Evolutionary conservation across 2,329 filamentous ascomycete genomes (phyloP).

Genomic region (Trichothecium roseum): DNA sequence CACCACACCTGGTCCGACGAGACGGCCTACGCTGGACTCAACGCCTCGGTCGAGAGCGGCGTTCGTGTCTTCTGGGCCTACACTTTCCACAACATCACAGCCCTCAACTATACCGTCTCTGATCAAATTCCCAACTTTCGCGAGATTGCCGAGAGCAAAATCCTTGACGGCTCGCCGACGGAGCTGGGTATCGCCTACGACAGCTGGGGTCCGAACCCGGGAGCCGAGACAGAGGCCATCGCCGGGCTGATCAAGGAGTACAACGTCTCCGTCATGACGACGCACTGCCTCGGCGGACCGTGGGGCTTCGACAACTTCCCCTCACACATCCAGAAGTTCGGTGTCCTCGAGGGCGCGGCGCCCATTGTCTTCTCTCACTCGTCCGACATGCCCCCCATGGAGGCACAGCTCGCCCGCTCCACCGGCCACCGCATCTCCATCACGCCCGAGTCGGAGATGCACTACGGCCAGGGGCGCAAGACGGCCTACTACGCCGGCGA

Average conservation of each 20-base stretch:
- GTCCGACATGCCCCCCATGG: constrained; percentile 27
- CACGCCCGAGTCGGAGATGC: constrained; percentile 49
- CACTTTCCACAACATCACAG: constrained; percentile 22
- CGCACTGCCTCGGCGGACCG: constrained; percentile 27
- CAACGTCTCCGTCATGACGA: constrained; percentile 35
- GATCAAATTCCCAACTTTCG: constrained; percentile 6
- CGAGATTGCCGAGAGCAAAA: constrained; percentile 1
- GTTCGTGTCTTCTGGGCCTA: constrained; percentile 37
- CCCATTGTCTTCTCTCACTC: constrained; percentile 44
- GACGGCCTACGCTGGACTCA: constrained; percentile 30
- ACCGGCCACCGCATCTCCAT: constrained; percentile 44
- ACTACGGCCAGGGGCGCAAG: constrained; percentile 43
- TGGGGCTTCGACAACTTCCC: constrained; percentile 32
- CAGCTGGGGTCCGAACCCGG: constrained; percentile 16
- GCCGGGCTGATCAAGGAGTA: constrained; percentile 22
- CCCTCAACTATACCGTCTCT: constrained; percentile 5
- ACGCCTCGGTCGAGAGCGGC: constrained; percentile 32
- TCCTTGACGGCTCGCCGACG: constrained; percentile 10
- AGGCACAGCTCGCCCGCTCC: constrained; percentile 30
- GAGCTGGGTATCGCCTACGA: constrained; percentile 33
- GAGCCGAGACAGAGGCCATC: constrained; percentile 18
- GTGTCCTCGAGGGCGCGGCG: constrained; percentile 29
- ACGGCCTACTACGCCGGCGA: constrained; percentile 32
- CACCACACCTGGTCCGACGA: constrained; percentile 35
- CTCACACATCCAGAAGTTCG: constrained; percentile 22